phyloP scores from a whole-genome alignment of 164 flowering plant genomes.

The Magnolia sinica region DNA sequence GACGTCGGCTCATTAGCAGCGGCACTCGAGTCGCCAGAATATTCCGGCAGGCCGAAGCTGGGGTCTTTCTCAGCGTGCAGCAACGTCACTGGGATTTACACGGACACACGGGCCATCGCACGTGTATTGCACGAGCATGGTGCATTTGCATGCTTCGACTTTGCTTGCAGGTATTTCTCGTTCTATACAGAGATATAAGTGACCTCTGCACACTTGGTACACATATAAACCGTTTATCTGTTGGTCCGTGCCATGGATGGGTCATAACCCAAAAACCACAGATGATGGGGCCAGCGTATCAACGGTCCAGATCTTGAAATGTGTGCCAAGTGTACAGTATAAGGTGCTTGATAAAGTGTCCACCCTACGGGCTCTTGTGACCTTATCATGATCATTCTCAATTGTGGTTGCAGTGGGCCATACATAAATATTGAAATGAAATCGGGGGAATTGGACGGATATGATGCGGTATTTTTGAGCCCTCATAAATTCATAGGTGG shows the following conservation, averaged over 20 bases:
- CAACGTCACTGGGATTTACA: slow-evolving; percentile 17
- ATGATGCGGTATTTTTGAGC: slow-evolving; percentile 20
- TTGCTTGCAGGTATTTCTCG: slow-evolving; percentile 14
- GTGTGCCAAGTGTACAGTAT: too few relatives aligned
- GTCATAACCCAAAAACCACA: too few relatives aligned
- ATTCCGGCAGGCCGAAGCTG: slow-evolving; percentile 14
- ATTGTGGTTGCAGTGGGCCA: slow-evolving; percentile 14
- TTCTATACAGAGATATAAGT: neutral
- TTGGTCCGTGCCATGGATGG: too few relatives aligned
- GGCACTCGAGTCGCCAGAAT: slow-evolving; percentile 10
- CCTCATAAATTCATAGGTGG: slow-evolving; percentile 25
- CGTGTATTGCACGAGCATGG: slow-evolving; percentile 18
- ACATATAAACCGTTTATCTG: too few relatives aligned
- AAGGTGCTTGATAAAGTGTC: too few relatives aligned
- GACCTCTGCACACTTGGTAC: too few relatives aligned
- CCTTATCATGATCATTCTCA: too few relatives aligned
- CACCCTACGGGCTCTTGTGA: too few relatives aligned
- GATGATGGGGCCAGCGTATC: too few relatives aligned
- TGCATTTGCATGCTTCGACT: slow-evolving; percentile 21
- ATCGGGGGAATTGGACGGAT: slow-evolving; percentile 12
- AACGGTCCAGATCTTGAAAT: too few relatives aligned
- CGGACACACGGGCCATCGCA: slow-evolving; percentile 16
- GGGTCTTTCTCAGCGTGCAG: slow-evolving; percentile 22
- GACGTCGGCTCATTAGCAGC: slow-evolving; percentile 6
- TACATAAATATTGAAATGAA: slow-evolving; percentile 18